These are phyloP conservation scores for Zhuliangozyma parablackwelliae DNA, from an alignment of 1,139 yeast genomes.

Conservation along the genomic window DNA sequence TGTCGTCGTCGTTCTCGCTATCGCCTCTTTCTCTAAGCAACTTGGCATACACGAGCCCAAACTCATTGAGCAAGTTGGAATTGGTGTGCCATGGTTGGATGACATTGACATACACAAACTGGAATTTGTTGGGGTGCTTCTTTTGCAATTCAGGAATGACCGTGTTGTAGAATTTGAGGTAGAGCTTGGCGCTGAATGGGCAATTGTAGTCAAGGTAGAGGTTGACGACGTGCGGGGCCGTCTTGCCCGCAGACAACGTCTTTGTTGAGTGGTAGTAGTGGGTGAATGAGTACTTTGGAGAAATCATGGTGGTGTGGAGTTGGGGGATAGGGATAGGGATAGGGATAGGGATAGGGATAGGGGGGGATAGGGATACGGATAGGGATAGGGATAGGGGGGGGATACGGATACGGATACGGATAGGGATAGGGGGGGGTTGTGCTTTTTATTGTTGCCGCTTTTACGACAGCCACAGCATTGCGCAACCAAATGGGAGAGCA, in stretches of 20 bases:
- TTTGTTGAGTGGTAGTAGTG: slow-evolving; percentile 29
- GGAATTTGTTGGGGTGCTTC: slow-evolving; percentile 48
- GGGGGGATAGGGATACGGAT: too few relatives aligned
- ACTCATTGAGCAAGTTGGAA: slow-evolving; percentile 65
- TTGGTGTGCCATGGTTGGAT: slow-evolving; percentile 87
- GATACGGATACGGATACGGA: too few relatives aligned
- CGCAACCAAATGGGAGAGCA: too few relatives aligned
- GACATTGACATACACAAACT: slow-evolving; percentile 59
- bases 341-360: too few relatives aligned
- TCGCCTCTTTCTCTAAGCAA: slow-evolving; percentile 40
- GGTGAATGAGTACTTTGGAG: slow-evolving; percentile 39
- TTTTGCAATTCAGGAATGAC: slow-evolving; percentile 52
- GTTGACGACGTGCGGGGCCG: slow-evolving; percentile 32
- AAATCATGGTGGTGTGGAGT: slow-evolving; percentile 20
- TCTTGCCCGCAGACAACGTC: slow-evolving; percentile 15
- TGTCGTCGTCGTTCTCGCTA: slow-evolving; percentile 4
- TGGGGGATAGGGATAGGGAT: too few relatives aligned
- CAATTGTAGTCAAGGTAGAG: slow-evolving; percentile 78
- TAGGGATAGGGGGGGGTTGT: too few relatives aligned
- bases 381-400: too few relatives aligned
- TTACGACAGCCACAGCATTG: too few relatives aligned
- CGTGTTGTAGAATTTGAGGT: slow-evolving; percentile 46
- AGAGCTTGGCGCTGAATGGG: slow-evolving; percentile 67
- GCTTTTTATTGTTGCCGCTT: too few relatives aligned
- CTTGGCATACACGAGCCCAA: slow-evolving; percentile 63